Conservation (phyloP, 306 rosid species). For the Luffa acutangula region DNA sequence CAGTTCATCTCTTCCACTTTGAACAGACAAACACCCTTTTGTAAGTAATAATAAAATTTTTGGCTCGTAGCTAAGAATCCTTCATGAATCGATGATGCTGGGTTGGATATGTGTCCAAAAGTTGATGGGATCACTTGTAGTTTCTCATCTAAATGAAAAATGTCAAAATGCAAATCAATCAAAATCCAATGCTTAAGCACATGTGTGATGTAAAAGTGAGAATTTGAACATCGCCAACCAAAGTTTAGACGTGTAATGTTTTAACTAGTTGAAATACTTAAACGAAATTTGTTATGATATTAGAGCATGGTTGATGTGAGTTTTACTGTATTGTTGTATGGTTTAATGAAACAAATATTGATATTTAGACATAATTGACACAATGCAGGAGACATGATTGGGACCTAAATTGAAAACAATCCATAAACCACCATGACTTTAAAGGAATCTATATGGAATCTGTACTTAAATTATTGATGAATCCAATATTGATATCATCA, state of each 20-base stretch:
- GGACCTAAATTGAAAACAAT: background rate
- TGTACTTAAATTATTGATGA: background rate
- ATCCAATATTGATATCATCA: background rate
- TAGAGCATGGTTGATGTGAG: background rate
- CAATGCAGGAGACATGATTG: background rate
- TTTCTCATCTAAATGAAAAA: background rate
- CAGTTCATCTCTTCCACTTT: conserved; percentile 7
- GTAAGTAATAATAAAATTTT: background rate
- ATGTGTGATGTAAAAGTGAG: background rate
- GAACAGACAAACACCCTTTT: background rate
- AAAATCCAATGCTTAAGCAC: background rate
- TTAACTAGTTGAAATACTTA: background rate
- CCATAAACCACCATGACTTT: background rate
- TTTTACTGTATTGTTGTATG: background rate
- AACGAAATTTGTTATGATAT: background rate
- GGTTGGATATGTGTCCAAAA: background rate
- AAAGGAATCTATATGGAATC: background rate
- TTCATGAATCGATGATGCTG: background rate
- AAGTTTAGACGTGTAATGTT: background rate
- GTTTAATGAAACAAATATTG: background rate
- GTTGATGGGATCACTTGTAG: background rate
- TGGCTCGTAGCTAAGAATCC: background rate
- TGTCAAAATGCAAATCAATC: background rate
- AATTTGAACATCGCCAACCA: background rate
- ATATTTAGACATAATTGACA: background rate